phyloP scores from a whole-genome alignment of 257 asterid genomes.

The Solanum infundibuliforme region DNA sequence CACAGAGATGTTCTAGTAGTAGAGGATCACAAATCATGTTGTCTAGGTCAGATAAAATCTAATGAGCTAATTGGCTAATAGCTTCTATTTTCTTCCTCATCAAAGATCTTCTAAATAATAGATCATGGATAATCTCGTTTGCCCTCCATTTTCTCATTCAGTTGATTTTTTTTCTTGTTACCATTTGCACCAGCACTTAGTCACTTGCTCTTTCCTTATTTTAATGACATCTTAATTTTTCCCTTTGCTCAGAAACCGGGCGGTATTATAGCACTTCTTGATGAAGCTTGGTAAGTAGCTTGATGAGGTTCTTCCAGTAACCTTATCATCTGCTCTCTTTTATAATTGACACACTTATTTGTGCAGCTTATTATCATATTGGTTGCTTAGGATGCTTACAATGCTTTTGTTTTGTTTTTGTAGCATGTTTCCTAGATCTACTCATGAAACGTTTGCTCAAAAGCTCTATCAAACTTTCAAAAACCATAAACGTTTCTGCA shows the following conservation, averaged over 20 bases:
- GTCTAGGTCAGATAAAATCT: not conserved
- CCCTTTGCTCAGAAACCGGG: slow-evolving; percentile 76
- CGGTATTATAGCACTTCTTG: slow-evolving; percentile 95
- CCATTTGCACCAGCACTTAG: not conserved
- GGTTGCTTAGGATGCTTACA: not conserved
- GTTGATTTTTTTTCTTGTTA: not conserved
- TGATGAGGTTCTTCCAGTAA: not conserved
- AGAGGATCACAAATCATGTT: not conserved
- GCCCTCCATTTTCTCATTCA: not conserved
- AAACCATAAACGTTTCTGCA: slow-evolving; percentile 83
- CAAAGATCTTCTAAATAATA: not conserved
- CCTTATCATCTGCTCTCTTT: not conserved
- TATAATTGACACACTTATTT: not conserved
- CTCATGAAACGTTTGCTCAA: slow-evolving; percentile 93
- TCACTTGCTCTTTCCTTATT: not conserved
- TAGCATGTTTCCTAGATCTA: slow-evolving; percentile 97
- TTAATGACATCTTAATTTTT: not conserved
- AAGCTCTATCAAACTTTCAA: slow-evolving; percentile 86
- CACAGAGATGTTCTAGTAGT: not conserved
- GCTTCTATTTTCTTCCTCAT: not conserved
- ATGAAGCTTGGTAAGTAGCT: slow-evolving; percentile 87
- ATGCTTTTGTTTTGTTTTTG: slow-evolving; percentile 9
- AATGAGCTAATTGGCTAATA: not conserved
- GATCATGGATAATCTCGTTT: not conserved
- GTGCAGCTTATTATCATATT: not conserved